Evolutionary conservation across 1,139 yeast genomes (phyloP).

Genomic region (Sugiyamaella grinbergsii): DNA sequence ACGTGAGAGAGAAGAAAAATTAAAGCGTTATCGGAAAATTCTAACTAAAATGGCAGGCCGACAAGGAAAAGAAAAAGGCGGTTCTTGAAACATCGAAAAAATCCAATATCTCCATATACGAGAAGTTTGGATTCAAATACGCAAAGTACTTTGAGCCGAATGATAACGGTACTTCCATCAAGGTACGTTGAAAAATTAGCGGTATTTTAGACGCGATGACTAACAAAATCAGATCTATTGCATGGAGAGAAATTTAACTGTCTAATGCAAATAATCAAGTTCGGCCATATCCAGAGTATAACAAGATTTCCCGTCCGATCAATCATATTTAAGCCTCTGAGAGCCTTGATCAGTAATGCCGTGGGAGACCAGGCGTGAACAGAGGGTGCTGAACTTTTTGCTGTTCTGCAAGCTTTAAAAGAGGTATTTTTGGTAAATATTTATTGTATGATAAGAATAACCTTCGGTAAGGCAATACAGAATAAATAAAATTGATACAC

Average conservation of each 20-base stretch:
- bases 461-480: no score
- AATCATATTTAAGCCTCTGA: no score
- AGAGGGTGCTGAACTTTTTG: no score
- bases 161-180: constrained; percentile 1
- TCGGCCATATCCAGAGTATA: no score
- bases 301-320: no score
- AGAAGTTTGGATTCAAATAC: constrained; percentile 10
- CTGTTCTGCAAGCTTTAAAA: no score
- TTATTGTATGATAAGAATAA: no score
- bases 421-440: no score
- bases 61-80: neutral
- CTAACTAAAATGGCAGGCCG: constrained; percentile 8
- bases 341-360: no score
- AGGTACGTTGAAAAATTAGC: neutral
- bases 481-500: no score
- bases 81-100: constrained; percentile 9
- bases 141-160: constrained; percentile 1
- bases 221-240: neutral
- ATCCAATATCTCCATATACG: constrained; percentile 11
- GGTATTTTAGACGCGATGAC: neutral
- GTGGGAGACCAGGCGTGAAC: no score
- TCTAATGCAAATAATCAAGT: no score
- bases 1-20: neutral
- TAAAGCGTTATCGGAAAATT: neutral
- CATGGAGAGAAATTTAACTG: neutral